phyloP scores from a whole-genome alignment of 176 grass and related monocot genomes.

The Oryza nivara region DNA sequence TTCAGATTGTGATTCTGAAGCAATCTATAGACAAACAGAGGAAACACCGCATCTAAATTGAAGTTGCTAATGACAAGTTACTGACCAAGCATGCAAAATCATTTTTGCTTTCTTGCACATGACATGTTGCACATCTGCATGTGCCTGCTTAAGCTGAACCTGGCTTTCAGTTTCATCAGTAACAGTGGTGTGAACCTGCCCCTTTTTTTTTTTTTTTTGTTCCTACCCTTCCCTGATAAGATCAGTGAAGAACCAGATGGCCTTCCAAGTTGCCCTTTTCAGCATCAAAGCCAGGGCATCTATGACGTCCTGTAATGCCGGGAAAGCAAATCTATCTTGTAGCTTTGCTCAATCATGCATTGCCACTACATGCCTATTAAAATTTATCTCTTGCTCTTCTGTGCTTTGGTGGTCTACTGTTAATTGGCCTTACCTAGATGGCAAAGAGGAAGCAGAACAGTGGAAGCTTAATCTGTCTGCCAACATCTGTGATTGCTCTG shows the following conservation, averaged over 20 bases:
- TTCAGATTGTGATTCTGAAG: not conserved
- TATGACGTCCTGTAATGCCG: not conserved
- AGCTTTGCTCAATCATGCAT: constrained; percentile 30
- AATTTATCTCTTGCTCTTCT: constrained; percentile 13
- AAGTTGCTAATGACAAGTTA: not conserved
- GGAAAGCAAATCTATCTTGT: constrained; percentile 18
- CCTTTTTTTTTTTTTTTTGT: not conserved
- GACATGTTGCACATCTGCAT: not conserved
- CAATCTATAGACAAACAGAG: not conserved
- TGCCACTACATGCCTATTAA: constrained; percentile 19
- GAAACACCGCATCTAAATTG: not conserved
- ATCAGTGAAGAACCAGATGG: not conserved
- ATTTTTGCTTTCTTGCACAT: not conserved
- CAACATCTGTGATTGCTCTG: not conserved
- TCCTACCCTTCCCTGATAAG: constrained; percentile 3
- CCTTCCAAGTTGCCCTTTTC: constrained; percentile 26
- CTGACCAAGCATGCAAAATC: not conserved
- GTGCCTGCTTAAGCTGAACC: not conserved
- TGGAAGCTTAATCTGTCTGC: not conserved
- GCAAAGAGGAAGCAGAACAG: constrained; percentile 25
- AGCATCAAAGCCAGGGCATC: not conserved
- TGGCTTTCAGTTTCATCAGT: not conserved
- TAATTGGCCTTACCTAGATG: not conserved
- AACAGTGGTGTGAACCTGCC: constrained; percentile 9
- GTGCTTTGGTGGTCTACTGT: not conserved